phyloP scores from a whole-genome alignment of 1,284 basidiomycete species.

The Leccinum pachyderme region DNA sequence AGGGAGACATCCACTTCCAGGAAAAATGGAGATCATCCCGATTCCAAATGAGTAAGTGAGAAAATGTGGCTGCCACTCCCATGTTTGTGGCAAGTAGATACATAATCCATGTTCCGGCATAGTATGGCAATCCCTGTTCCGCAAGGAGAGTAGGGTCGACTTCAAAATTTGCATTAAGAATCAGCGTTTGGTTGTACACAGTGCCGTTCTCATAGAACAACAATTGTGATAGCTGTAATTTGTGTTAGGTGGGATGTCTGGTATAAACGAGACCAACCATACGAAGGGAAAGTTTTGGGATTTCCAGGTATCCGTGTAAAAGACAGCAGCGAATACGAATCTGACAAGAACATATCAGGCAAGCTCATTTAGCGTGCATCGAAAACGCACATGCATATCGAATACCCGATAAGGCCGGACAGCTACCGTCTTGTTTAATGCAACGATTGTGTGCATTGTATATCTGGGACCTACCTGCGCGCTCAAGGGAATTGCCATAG shows the following conservation, averaged over 20 bases:
- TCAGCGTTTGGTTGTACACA: slow-evolving; percentile 44
- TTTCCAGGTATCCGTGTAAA: slow-evolving; percentile 48
- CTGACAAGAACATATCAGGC: slow-evolving; percentile 26
- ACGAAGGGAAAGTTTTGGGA: slow-evolving; percentile 51
- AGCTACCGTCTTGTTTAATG: slow-evolving; percentile 24
- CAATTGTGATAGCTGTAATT: slow-evolving; percentile 41
- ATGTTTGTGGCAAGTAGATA: slow-evolving; percentile 30
- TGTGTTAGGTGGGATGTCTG: not conserved
- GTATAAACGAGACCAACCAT: not conserved
- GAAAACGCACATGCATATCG: slow-evolving; percentile 43
- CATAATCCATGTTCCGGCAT: slow-evolving; percentile 41
- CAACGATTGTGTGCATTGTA: not conserved
- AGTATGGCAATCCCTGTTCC: slow-evolving; percentile 41
- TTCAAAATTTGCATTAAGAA: slow-evolving; percentile 47
- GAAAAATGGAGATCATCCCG: slow-evolving; percentile 41
- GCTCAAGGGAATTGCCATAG: slow-evolving; percentile 44
- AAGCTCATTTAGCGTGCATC: not conserved
- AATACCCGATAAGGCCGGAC: slow-evolving; percentile 42
- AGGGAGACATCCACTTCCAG: slow-evolving; percentile 43
- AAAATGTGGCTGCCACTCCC: slow-evolving; percentile 47
- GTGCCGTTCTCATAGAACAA: slow-evolving; percentile 53
- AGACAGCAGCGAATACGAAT: slow-evolving; percentile 42
- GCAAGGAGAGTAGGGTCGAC: slow-evolving; percentile 44
- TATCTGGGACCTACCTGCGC: slow-evolving; percentile 31
- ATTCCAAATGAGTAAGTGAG: slow-evolving; percentile 54